A percentile compares a stretch with the other conserved stretches of the same genome.
These are phyloP conservation scores for Candida boleticola DNA, from an alignment of 805 yeast genomes.

Conservation along the genomic window DNA sequence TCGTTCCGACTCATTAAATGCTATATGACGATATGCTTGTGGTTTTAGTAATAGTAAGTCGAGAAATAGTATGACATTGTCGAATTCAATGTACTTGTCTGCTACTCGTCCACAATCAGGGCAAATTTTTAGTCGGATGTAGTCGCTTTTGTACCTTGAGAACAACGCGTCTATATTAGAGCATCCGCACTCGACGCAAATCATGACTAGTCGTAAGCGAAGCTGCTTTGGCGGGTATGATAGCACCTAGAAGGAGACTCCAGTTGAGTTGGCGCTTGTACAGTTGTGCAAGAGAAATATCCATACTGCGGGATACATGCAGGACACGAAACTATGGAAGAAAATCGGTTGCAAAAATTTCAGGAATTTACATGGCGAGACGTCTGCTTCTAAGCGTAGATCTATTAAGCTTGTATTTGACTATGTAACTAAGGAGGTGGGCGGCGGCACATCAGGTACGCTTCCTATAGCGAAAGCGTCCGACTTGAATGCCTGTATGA, in stretches of 20 bases:
- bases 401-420: background rate
- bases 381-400: too few species aligned
- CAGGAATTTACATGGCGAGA: too few species aligned
- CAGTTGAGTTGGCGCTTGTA: too few species aligned
- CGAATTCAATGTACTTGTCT: constrained; percentile 90
- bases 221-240: too few species aligned
- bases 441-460: constrained; percentile 76
- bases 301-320: too few species aligned
- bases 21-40: constrained; percentile 84
- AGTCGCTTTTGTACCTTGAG: constrained; percentile 70
- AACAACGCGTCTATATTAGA: constrained; percentile 60
- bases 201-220: too few species aligned
- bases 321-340: too few species aligned
- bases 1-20: constrained; percentile 60
- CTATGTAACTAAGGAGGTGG: constrained; percentile 21
- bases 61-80: constrained; percentile 76
- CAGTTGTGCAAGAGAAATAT: too few species aligned
- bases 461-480: constrained; percentile 52
- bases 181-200: constrained; percentile 84
- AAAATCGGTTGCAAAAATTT: too few species aligned
- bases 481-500: constrained; percentile 48
- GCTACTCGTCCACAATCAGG: constrained; percentile 68
- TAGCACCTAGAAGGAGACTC: too few species aligned
- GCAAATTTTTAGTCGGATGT: constrained; percentile 79
- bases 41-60: constrained; percentile 83